Conservation (phyloP, 1,139 yeast species). For the Meyerozyma guilliermondii region DNA sequence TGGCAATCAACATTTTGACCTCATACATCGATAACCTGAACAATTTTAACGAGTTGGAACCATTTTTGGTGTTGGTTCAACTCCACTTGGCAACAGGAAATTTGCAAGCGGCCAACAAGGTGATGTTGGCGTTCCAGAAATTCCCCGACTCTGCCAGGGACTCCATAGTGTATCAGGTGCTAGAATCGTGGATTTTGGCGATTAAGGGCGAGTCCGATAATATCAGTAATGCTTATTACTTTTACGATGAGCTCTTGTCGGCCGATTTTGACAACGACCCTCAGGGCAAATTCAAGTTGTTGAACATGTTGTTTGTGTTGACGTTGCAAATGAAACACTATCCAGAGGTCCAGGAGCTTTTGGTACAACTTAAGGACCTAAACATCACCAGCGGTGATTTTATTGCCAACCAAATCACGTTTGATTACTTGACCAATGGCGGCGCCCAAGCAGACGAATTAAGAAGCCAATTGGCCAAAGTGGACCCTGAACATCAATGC, state of each 20-base stretch:
- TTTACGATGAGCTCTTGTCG: slow-evolving; percentile 66
- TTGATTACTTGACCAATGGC: slow-evolving; percentile 44
- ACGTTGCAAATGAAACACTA: slow-evolving; percentile 41
- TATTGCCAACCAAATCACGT: slow-evolving; percentile 54
- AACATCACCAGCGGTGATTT: slow-evolving; percentile 41
- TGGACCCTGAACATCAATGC: slow-evolving; percentile 47
- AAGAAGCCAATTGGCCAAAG: slow-evolving; percentile 32
- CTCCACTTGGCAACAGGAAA: slow-evolving; percentile 38
- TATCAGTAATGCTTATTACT: slow-evolving; percentile 60
- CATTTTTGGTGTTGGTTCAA: slow-evolving; percentile 40
- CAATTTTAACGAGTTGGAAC: slow-evolving; percentile 34
- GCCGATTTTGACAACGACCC: slow-evolving; percentile 36
- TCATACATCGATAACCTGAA: slow-evolving; percentile 12
- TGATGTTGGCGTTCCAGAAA: slow-evolving; percentile 30
- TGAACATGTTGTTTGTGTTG: slow-evolving; percentile 36
- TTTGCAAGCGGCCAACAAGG: slow-evolving; percentile 30
- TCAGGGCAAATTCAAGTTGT: slow-evolving; percentile 31
- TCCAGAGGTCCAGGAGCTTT: slow-evolving; percentile 44
- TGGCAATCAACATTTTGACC: slow-evolving; percentile 30
- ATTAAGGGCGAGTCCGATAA: slow-evolving; percentile 51
- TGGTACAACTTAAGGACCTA: slow-evolving; percentile 37
- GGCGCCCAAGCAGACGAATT: slow-evolving; percentile 38
- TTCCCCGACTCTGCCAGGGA: slow-evolving; percentile 52
- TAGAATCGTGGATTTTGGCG: slow-evolving; percentile 63
- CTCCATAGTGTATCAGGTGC: slow-evolving; percentile 58